phyloP scores from a whole-genome alignment of 306 rosid genomes.

The Castanea crenata region DNA sequence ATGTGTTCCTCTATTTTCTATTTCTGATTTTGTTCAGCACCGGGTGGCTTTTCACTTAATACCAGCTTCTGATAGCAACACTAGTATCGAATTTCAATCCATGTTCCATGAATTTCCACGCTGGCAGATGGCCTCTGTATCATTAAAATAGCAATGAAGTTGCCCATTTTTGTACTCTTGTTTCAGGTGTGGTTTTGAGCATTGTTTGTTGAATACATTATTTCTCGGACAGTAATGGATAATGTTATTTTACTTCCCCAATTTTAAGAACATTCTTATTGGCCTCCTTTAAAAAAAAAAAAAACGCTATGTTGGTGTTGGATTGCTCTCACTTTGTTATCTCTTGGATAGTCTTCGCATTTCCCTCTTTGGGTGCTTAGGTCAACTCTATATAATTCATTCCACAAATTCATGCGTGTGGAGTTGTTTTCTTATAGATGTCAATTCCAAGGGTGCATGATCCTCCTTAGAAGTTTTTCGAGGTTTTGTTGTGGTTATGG shows the following conservation, averaged over 20 bases:
- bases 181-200: constrained; percentile 1
- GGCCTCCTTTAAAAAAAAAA: not conserved
- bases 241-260: not conserved
- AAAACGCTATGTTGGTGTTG: not conserved
- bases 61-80: constrained; percentile 21
- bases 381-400: not conserved
- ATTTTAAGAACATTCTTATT: not conserved
- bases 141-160: not conserved
- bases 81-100: constrained; percentile 12
- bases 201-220: not conserved
- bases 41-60: constrained; percentile 9
- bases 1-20: constrained; percentile 2
- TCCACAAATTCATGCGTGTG: not conserved
- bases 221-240: constrained; percentile 3
- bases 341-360: not conserved
- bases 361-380: not conserved
- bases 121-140: constrained; percentile 15
- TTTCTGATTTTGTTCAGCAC: constrained; percentile 11
- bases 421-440: not conserved
- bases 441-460: not conserved
- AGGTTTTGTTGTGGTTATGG: not conserved
- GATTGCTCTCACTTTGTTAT: not conserved
- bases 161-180: not conserved
- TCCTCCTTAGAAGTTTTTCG: not conserved
- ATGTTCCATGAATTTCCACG: constrained; percentile 5